phyloP scores from a whole-genome alignment of 2,329 filamentous ascomycete genomes.

The Daldinia sp. region DNA sequence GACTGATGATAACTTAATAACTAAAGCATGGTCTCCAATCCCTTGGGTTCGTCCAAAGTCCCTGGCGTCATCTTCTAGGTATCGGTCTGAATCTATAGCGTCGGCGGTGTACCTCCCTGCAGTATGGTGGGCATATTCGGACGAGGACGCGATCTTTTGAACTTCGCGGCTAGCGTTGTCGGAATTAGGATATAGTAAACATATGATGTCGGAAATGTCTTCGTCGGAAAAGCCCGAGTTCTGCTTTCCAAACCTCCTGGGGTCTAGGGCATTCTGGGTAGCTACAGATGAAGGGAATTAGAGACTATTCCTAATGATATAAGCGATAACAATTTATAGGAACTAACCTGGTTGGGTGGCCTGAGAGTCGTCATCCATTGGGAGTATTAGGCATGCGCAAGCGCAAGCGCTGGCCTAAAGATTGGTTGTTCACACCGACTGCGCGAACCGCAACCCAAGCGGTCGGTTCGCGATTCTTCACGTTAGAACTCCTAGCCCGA shows the following conservation, averaged over 20 bases:
- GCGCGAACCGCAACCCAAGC: constrained; percentile 39
- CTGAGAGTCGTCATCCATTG: constrained; percentile 47
- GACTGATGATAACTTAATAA: constrained; percentile 78
- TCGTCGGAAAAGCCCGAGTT: constrained; percentile 84
- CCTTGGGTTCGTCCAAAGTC: constrained; percentile 62
- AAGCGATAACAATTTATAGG: background rate
- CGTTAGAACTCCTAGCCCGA: constrained; percentile 14
- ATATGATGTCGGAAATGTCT: constrained; percentile 88
- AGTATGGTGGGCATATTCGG: constrained; percentile 58
- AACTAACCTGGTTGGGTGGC: constrained; percentile 46
- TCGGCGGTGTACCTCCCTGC: constrained; percentile 59
- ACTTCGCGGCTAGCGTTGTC: constrained; percentile 76
- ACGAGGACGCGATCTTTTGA: constrained; percentile 53
- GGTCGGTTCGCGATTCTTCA: constrained; percentile 35
- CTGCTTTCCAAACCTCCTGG: constrained; percentile 78
- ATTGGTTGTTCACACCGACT: constrained; percentile 35
- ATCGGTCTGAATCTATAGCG: constrained; percentile 60
- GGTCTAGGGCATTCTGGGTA: constrained; percentile 84
- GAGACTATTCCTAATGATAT: background rate
- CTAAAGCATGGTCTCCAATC: constrained; percentile 72
- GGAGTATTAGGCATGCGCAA: constrained; percentile 26
- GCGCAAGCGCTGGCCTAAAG: constrained; percentile 21
- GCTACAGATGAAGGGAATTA: constrained; percentile 52
- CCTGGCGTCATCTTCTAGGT: constrained; percentile 58
- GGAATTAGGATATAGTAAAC: constrained; percentile 83